Conservation (phyloP, 2,329 filamentous ascomycete genomes). For the Calonectria montana region DNA sequence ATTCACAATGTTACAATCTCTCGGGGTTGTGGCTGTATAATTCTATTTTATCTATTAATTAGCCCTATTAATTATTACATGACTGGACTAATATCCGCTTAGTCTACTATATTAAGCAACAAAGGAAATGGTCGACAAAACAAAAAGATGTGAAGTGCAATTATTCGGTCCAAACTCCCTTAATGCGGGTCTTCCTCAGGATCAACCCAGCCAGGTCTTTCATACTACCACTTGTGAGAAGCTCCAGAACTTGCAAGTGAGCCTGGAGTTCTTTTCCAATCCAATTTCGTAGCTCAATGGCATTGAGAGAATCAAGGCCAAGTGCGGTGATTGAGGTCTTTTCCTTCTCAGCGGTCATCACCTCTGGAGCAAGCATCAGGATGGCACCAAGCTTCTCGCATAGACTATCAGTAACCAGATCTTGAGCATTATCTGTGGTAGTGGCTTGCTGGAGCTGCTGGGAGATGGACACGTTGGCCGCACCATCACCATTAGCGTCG, state of each 20-base stretch:
- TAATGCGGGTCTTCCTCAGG: slow-evolving; percentile 38
- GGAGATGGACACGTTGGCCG: slow-evolving; percentile 14
- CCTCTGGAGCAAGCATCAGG: slow-evolving; percentile 43
- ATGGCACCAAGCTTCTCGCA: slow-evolving; percentile 50
- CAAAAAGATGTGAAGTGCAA: not conserved
- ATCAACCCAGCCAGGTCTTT: slow-evolving; percentile 38
- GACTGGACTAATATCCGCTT: not conserved
- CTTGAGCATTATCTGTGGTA: slow-evolving; percentile 34
- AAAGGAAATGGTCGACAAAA: not conserved
- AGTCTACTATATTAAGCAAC: not conserved
- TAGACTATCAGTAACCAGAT: slow-evolving; percentile 39
- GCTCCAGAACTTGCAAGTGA: slow-evolving; percentile 64
- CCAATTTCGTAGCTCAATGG: slow-evolving; percentile 63
- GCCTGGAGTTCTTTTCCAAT: slow-evolving; percentile 57
- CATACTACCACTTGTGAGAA: slow-evolving; percentile 61
- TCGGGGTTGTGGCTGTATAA: not conserved
- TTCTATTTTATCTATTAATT: not conserved
- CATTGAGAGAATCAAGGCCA: slow-evolving; percentile 60
- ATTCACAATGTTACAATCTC: too few relatives aligned
- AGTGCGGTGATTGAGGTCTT: slow-evolving; percentile 40
- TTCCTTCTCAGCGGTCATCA: slow-evolving; percentile 30
- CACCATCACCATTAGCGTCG: slow-evolving; percentile 22
- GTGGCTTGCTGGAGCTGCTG: slow-evolving; percentile 25
- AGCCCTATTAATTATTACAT: not conserved
- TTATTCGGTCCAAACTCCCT: slow-evolving; percentile 7